These are phyloP conservation scores for Aspergillus terreus DNA, from an alignment of 2,329 filamentous ascomycete genomes.

Conservation along the genomic window DNA sequence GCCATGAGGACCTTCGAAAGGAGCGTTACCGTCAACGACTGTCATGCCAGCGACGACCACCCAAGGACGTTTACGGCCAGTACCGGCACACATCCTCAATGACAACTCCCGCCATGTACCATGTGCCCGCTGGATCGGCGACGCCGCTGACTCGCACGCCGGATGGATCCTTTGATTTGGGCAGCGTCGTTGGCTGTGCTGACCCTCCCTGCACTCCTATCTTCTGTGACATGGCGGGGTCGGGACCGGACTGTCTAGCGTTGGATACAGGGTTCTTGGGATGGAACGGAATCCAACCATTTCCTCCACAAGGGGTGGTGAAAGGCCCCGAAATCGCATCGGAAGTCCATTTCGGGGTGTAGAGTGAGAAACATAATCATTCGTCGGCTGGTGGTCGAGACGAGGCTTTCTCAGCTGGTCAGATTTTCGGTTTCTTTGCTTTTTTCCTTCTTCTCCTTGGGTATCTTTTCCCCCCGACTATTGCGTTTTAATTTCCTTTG, in stretches of 20 bases:
- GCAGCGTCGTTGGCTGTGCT: constrained; percentile 26
- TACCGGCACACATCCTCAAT: constrained; percentile 8
- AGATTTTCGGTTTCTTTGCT: constrained; percentile 4
- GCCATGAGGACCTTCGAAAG: constrained; percentile 21
- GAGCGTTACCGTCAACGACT: constrained; percentile 17
- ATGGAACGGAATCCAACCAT: constrained; percentile 15
- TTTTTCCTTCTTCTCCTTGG: neutral
- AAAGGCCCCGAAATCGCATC: constrained; percentile 13
- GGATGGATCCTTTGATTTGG: constrained; percentile 18
- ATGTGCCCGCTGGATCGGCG: constrained; percentile 9
- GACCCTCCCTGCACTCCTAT: constrained; percentile 22
- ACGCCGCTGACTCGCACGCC: constrained; percentile 15
- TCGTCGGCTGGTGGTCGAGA: neutral
- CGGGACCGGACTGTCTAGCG: constrained; percentile 14
- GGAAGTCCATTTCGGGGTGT: constrained; percentile 19
- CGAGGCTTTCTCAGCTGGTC: neutral
- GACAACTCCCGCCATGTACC: constrained; percentile 10
- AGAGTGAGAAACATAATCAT: neutral
- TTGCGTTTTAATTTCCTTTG: too few relatives aligned
- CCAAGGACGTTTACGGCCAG: constrained; percentile 14
- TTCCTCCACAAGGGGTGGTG: constrained; percentile 13
- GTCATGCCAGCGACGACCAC: constrained; percentile 11
- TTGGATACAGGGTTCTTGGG: constrained; percentile 17
- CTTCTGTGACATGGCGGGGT: constrained; percentile 25
- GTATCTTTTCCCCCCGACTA: neutral